Conservation (phyloP, 2,329 filamentous ascomycete species). For the Neopestalotiopsis rosae region DNA sequence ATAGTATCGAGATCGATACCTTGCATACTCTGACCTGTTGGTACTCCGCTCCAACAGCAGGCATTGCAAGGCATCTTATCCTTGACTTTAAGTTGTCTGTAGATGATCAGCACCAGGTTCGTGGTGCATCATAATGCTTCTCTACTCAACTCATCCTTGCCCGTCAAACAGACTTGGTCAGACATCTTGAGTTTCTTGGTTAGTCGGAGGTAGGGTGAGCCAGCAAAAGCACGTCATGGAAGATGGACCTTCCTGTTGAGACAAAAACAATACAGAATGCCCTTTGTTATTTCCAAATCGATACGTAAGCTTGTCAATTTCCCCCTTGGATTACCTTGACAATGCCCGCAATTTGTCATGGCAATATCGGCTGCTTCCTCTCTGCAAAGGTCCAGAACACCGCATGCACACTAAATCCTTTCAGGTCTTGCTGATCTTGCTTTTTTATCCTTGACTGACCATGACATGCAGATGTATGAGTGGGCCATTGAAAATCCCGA, state of each 20-base stretch:
- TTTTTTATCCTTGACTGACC: not conserved
- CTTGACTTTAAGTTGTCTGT: not conserved
- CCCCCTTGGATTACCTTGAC: not conserved
- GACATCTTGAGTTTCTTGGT: not conserved
- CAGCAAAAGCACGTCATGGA: not conserved
- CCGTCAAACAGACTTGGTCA: not conserved
- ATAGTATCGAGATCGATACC: not conserved
- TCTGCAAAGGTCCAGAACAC: not conserved
- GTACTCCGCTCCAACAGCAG: not conserved
- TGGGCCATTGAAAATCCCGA: not conserved
- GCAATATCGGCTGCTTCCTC: not conserved
- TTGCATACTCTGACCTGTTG: not conserved
- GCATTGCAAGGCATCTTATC: not conserved
- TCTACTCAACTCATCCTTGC: not conserved
- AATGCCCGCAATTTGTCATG: not conserved
- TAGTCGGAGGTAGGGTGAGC: not conserved
- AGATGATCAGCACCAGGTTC: not conserved
- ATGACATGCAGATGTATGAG: not conserved
- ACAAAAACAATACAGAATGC: not conserved
- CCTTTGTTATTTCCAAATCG: not conserved
- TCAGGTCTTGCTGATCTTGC: not conserved
- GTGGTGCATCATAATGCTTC: not conserved
- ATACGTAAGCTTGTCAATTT: not conserved
- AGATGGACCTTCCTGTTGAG: not conserved
- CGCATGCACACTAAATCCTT: not conserved